Base-by-base conservation (phyloP, 2,329 filamentous ascomycete genomes). In the Colletotrichum orchidophilum region DNA sequence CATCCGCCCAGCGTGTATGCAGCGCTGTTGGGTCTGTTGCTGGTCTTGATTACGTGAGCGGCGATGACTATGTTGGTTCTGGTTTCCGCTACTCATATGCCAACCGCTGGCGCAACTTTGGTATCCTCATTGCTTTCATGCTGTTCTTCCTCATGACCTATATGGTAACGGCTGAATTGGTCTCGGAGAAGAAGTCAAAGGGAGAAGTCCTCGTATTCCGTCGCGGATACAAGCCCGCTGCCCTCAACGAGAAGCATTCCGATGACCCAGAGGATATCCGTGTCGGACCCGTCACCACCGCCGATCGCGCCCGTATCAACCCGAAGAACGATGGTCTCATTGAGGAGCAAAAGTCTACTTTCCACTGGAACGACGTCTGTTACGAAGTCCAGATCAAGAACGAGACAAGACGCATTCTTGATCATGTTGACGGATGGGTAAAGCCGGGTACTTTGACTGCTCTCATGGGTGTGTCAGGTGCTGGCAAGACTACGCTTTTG, bases 401-500 rank as follows among this genome's bases (percentile, higher is more conserved):
- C 15, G 90, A 96, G 76, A 83, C 87, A 1, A 89, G 94, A 18
- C 90, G 92, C 53, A 93, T 98, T 76, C 84, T 98, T 70, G 92
- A 97, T 76, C 86, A 96, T 73, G 93, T 97, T 13, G 93, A 97
- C 77, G 95, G 95, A 42, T 98, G 94, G 93, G 94, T 98, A 71
- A 96, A 97, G 81, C 95, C 95, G 3, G 95, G 95, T 71, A 97
- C 94, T 18, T 81, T 97, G 64, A 97, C 95, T 13, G 95, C 94
- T 49, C 86, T 97, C 3, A 97, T 97, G 95, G 93, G 94, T 83
- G 94, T 95, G 8, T 95, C 93, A 35, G 95, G 95, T 75, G 95
- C 95, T n/a, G 95, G 95, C 70, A 98, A 98, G 82, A 98, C 95
- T 0, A 97, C 95, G 1, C 88, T 98, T 31, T 84, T 98, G 35